A percentile compares a stretch with the other conserved stretches of the same genome.
Conservation (phyloP, 1,284 basidiomycete genomes). For the Irpex sp. region DNA sequence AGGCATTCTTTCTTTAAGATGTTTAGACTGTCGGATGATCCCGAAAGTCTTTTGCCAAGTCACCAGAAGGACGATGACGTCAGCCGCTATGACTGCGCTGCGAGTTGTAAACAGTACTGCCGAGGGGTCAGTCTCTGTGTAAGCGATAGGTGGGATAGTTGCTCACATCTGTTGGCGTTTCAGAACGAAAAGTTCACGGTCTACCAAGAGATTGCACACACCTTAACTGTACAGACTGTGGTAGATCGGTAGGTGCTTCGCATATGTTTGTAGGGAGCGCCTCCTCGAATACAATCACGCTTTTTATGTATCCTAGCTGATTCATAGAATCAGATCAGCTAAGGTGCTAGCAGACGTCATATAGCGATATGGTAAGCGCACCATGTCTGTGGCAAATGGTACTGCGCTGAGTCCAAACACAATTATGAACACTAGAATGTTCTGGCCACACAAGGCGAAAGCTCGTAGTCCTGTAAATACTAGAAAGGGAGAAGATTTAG, state of each 20-base stretch:
- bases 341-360: neutral
- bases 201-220: neutral
- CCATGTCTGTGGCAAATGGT: neutral
- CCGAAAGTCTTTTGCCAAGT: neutral
- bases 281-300: neutral
- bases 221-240: no score
- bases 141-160: no score
- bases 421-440: neutral
- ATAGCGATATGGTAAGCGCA: neutral
- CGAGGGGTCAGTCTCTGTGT: no score
- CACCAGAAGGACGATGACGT: neutral
- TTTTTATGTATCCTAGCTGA: neutral
- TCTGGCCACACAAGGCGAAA: neutral
- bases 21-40: neutral
- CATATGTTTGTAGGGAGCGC: neutral
- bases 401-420: neutral
- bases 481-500: neutral
- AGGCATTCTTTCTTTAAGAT: neutral
- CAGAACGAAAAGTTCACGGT: neutral
- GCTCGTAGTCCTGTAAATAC: neutral
- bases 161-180: no score
- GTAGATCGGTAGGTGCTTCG: neutral
- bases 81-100: neutral
- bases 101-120: neutral
- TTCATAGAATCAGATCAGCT: neutral